These are phyloP conservation scores for Fusarium scirpi DNA, from an alignment of 2,329 filamentous ascomycete species.

Conservation along the genomic window DNA sequence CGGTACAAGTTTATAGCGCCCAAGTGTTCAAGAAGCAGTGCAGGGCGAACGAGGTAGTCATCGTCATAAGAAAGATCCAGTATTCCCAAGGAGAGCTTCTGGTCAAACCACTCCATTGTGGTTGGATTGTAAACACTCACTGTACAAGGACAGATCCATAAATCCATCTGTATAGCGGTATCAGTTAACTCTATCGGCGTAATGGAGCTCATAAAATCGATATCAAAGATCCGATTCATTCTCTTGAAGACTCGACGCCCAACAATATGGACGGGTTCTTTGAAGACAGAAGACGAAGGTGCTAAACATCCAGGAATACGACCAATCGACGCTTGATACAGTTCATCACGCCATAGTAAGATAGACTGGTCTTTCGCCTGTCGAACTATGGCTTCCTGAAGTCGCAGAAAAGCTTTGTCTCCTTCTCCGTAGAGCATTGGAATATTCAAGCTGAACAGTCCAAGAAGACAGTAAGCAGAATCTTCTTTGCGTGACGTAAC, in stretches of 20 bases:
- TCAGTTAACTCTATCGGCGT: conserved; percentile 39
- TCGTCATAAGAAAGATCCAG: conserved; percentile 39
- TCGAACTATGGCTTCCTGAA: conserved; percentile 43
- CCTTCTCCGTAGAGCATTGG: conserved; percentile 49
- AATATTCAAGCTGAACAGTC: conserved; percentile 49
- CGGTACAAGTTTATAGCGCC: conserved; percentile 33
- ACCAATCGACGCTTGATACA: not conserved
- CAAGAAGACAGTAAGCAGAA: conserved; percentile 49
- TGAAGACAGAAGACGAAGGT: conserved; percentile 23
- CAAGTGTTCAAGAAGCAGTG: conserved; percentile 40
- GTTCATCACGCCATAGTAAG: conserved; percentile 29
- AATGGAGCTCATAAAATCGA: conserved; percentile 37
- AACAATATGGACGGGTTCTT: conserved; percentile 28
- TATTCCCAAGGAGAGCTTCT: conserved; percentile 37
- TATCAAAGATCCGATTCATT: conserved; percentile 27
- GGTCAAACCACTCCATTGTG: not conserved
- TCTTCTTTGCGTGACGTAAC: conserved; percentile 47
- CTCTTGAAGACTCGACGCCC: conserved; percentile 36
- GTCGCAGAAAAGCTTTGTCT: conserved; percentile 41
- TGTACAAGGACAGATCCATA: conserved; percentile 42
- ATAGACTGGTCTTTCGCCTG: conserved; percentile 44
- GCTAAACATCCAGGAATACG: conserved; percentile 36
- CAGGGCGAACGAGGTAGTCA: conserved; percentile 40
- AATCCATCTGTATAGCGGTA: conserved; percentile 27
- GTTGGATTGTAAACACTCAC: not conserved